A percentile compares a stretch with the other conserved stretches of the same genome.
Evolutionary conservation across 2,329 filamentous ascomycete species (phyloP).

Genomic region (Camillea tinctor): DNA sequence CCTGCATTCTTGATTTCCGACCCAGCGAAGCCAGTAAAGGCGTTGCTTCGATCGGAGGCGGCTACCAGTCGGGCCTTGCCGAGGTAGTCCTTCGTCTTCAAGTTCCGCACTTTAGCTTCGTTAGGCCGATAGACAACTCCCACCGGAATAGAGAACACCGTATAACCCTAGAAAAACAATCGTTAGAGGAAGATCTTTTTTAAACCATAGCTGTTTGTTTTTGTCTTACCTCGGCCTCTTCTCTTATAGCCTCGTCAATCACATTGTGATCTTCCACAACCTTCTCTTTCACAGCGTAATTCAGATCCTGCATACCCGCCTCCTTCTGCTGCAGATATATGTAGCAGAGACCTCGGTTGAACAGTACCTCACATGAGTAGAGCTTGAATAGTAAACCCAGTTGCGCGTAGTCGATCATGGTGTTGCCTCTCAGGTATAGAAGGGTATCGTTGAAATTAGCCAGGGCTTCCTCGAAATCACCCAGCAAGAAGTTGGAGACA

Average conservation of each 20-base stretch:
- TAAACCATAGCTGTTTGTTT: neutral
- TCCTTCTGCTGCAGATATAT: constrained; percentile 94
- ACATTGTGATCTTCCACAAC: constrained; percentile 95
- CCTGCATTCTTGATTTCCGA: constrained; percentile 73
- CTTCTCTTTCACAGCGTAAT: constrained; percentile 91
- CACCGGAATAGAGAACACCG: constrained; percentile 96
- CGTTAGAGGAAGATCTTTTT: constrained; percentile 26
- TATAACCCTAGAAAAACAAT: constrained; percentile 71
- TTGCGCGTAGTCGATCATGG: constrained; percentile 97
- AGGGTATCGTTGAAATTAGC: constrained; percentile 99
- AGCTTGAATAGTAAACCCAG: constrained; percentile 93
- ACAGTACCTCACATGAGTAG: constrained; percentile 95
- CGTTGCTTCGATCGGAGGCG: constrained; percentile 76
- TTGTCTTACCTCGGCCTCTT: constrained; percentile 77
- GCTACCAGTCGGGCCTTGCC: constrained; percentile 94
- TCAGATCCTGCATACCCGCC: constrained; percentile 84
- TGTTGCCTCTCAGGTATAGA: constrained; percentile 90
- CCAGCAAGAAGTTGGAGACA: constrained; percentile 94
- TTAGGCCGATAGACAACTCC: constrained; percentile 94
- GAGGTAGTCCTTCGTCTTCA: constrained; percentile 96
- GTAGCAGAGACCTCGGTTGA: constrained; percentile 96
- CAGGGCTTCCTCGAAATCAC: constrained; percentile 94
- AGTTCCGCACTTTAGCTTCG: constrained; percentile 95
- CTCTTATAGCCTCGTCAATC: constrained; percentile 93
- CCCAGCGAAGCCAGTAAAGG: constrained; percentile 78